phyloP scores from a whole-genome alignment of 78 protist genomes.

The Cavenderia fasciculata region DNA sequence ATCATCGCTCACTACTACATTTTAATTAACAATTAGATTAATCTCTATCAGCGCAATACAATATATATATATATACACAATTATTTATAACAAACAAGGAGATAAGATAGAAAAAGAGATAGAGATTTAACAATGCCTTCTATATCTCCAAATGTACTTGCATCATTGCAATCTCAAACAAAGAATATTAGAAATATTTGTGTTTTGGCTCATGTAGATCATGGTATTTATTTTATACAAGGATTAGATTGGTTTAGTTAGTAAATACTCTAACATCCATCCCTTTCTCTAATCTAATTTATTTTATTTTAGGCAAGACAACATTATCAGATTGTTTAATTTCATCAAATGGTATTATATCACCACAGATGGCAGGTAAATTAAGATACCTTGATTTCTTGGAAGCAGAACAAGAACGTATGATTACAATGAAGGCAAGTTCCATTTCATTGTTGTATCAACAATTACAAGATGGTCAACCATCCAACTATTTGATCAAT shows the following conservation, averaged over 20 bases:
- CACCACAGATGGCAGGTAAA: conserved; percentile 92
- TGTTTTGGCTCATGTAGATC: conserved; percentile 98
- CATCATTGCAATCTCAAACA: conserved; percentile 44
- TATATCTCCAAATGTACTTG: conserved; percentile 16
- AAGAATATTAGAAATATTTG: conserved; percentile 90
- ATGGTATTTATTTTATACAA: too few species aligned
- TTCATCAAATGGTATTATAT: conserved; percentile 94
- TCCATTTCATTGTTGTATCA: conserved; percentile 89
- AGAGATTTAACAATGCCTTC: conserved; percentile 22
- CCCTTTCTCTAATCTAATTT: too few species aligned
- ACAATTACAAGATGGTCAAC: not conserved
- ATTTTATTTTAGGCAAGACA: conserved; percentile 90
- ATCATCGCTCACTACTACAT: too few species aligned
- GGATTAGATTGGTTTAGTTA: too few species aligned
- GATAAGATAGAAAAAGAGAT: too few species aligned
- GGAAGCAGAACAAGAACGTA: conserved; percentile 95
- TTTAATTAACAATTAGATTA: too few species aligned
- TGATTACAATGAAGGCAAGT: conserved; percentile 98
- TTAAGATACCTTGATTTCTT: conserved; percentile 93
- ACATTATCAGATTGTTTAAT: conserved; percentile 95
- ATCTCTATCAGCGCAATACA: too few species aligned
- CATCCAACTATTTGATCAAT: conserved; percentile 64
- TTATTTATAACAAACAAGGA: too few species aligned
- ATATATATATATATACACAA: too few species aligned
- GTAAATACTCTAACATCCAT: too few species aligned